Conservation (phyloP, 2,329 filamentous ascomycete species). For the Ophiocordyceps camponoti-leonardi region DNA sequence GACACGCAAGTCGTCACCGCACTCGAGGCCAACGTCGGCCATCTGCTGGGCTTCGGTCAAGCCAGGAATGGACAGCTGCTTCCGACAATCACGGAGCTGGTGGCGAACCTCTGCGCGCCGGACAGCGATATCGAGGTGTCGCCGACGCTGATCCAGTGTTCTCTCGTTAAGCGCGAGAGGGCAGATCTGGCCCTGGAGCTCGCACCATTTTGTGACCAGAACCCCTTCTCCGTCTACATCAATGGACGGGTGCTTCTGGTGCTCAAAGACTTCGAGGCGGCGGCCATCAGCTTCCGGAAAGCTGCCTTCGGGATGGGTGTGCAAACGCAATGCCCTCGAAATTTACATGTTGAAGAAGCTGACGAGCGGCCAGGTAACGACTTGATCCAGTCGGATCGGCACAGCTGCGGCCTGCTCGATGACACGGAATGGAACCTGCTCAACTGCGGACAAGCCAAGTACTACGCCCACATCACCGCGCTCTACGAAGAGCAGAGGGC, state of each 20-base stretch:
- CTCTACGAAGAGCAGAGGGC: constrained; percentile 66
- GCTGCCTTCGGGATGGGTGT: constrained; percentile 70
- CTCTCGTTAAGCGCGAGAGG: constrained; percentile 39
- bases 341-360: background rate
- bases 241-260: constrained; percentile 66
- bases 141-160: constrained; percentile 43
- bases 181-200: constrained; percentile 43
- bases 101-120: constrained; percentile 45
- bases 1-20: constrained; percentile 35
- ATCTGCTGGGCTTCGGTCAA: constrained; percentile 45
- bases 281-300: constrained; percentile 62
- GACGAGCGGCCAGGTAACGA: constrained; percentile 20
- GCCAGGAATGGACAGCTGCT: constrained; percentile 31
- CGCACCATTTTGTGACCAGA: constrained; percentile 34
- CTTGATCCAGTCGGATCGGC: constrained; percentile 28
- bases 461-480: constrained; percentile 71
- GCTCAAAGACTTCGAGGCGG: constrained; percentile 54
- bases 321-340: constrained; percentile 13
- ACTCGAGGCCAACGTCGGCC: constrained; percentile 41
- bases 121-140: constrained; percentile 50
- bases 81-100: constrained; percentile 46
- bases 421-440: constrained; percentile 54
- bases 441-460: constrained; percentile 60
- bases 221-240: constrained; percentile 59
- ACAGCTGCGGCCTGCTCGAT: constrained; percentile 52